Evolutionary conservation across 768 basidiomycete species (phyloP).

Genomic region (Auricularia sp.): DNA sequence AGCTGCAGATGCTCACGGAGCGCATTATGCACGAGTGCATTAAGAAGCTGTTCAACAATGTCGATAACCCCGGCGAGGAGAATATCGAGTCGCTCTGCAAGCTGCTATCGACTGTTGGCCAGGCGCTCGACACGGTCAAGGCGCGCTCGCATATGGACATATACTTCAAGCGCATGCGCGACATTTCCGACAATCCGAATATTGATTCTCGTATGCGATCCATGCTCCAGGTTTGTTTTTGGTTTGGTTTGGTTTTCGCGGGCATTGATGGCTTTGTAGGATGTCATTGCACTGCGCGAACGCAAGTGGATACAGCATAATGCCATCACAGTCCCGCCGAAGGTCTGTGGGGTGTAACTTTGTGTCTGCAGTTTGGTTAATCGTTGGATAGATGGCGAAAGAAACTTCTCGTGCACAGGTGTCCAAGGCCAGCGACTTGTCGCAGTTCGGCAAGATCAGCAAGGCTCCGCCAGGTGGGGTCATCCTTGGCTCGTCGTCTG

Average conservation of each 20-base stretch:
- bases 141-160: constrained; percentile 81
- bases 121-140: constrained; percentile 69
- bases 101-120: constrained; percentile 81
- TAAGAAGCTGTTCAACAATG: constrained; percentile 87
- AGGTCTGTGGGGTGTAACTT: constrained; percentile 36
- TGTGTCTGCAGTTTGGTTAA: not conserved
- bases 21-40: constrained; percentile 99
- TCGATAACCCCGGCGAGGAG: constrained; percentile 93
- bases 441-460: constrained; percentile 81
- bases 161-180: constrained; percentile 86
- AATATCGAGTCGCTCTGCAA: constrained; percentile 95
- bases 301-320: constrained; percentile 74
- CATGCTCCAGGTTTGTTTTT: constrained; percentile 75
- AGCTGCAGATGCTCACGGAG: constrained; percentile 96
- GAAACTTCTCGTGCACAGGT: constrained; percentile 58
- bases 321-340: constrained; percentile 66
- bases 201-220: constrained; percentile 85
- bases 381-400: constrained; percentile 54
- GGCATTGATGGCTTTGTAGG: constrained; percentile 41
- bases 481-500: constrained; percentile 76
- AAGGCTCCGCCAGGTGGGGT: constrained; percentile 42
- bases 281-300: constrained; percentile 80
- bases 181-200: constrained; percentile 61
- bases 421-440: constrained; percentile 76
- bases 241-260: constrained; percentile 6